A percentile compares a stretch with the other conserved stretches of the same genome.
Evolutionary conservation across 2,329 filamentous ascomycete species (phyloP).

Genomic region (Colletotrichum higginsianum): DNA sequence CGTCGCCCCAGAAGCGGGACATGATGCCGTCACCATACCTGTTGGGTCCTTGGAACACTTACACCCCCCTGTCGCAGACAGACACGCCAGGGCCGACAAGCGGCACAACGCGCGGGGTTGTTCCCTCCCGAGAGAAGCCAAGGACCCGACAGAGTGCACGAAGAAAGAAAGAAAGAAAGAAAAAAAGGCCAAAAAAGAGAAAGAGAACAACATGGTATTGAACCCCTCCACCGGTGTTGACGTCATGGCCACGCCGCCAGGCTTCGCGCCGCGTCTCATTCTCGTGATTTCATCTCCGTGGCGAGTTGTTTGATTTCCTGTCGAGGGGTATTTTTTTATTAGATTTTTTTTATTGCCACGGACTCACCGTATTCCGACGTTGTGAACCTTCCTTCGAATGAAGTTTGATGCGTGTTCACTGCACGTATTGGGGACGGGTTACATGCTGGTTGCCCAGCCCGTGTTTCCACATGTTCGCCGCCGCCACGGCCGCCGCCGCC

Average conservation of each 20-base stretch:
- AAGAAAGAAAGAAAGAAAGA: neutral
- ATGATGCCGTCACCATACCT: constrained; percentile 31
- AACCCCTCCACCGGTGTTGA: constrained; percentile 6
- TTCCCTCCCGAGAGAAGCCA: neutral
- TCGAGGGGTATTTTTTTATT: no score
- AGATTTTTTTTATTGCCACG: neutral
- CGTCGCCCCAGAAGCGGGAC: constrained; percentile 22
- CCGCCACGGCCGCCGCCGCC: neutral
- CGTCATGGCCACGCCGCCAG: constrained; percentile 19
- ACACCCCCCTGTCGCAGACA: neutral
- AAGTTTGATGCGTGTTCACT: no score
- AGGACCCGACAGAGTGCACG: neutral
- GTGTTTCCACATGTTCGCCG: constrained; percentile 4
- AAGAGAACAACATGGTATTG: no score
- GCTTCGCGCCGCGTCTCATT: constrained; percentile 4
- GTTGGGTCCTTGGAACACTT: neutral
- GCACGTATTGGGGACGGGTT: neutral
- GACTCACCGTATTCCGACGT: constrained; percentile 1
- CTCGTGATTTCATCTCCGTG: neutral
- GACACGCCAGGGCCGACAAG: neutral
- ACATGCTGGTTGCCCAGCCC: neutral
- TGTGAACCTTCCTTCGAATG: no score
- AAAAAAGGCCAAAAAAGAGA: neutral
- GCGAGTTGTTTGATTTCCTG: neutral
- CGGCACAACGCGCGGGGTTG: constrained; percentile 8